phyloP scores from a whole-genome alignment of 2,329 filamentous ascomycete genomes.

The Chaetomium sp. region DNA sequence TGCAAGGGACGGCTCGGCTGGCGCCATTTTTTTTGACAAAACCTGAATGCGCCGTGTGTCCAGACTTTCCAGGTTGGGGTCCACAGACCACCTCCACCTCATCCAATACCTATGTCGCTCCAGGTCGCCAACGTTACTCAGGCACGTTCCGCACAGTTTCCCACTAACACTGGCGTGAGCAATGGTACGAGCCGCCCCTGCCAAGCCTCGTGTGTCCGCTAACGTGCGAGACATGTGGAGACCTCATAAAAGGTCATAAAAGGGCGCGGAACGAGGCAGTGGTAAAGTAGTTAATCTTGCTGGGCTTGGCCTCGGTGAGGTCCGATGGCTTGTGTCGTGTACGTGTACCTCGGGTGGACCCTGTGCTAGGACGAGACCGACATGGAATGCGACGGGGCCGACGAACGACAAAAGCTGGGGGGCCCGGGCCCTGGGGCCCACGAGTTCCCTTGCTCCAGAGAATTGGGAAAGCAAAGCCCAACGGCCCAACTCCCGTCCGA shows the following conservation, averaged over 20 bases:
- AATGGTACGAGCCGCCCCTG: slow-evolving; percentile 3
- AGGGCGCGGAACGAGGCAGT: too few species aligned
- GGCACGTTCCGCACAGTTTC: not conserved
- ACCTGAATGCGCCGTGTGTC: slow-evolving; percentile 1
- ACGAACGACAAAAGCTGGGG: not conserved
- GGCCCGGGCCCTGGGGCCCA: not conserved
- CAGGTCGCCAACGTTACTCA: too few species aligned
- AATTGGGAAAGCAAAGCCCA: too few species aligned
- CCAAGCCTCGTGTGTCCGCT: slow-evolving; percentile 9
- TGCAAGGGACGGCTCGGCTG: slow-evolving; percentile 19
- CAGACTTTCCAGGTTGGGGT: not conserved
- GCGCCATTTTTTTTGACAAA: slow-evolving; percentile 14
- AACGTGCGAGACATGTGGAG: not conserved
- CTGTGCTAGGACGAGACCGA: not conserved
- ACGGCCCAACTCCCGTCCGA: not conserved
- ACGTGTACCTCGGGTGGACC: not conserved
- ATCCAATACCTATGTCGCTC: too few species aligned
- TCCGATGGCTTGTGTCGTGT: too few species aligned
- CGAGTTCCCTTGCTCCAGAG: not conserved
- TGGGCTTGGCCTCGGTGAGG: too few species aligned
- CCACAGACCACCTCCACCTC: too few species aligned
- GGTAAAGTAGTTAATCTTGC: too few species aligned
- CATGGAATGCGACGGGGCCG: too few species aligned
- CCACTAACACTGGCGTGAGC: slow-evolving; percentile 2
- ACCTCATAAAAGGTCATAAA: not conserved